Evolutionary conservation across 1,284 basidiomycete species (phyloP).

Genomic region (Ustilago tritici): DNA sequence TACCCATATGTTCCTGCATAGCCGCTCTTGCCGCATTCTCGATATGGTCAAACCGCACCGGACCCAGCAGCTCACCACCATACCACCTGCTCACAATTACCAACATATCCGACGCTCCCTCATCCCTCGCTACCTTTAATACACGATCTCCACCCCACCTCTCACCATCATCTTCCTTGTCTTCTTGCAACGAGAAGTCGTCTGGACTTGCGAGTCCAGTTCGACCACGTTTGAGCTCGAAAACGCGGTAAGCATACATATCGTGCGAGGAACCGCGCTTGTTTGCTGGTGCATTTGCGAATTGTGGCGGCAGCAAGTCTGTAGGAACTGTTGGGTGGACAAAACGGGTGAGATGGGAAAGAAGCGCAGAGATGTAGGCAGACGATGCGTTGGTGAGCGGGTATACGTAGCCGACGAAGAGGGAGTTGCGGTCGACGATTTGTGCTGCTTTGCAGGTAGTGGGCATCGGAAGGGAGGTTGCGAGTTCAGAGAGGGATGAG

Average conservation of each 20-base stretch:
- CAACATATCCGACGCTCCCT: conserved; percentile 63
- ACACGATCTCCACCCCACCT: conserved; percentile 62
- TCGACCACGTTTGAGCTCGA: conserved; percentile 62
- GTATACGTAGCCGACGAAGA: conserved; percentile 67
- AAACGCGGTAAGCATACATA: conserved; percentile 64
- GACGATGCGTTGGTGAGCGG: conserved; percentile 48
- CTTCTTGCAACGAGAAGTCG: conserved; percentile 65
- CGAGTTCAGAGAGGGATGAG: conserved; percentile 40
- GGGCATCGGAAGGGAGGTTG: conserved; percentile 52
- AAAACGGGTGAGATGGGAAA: conserved; percentile 59
- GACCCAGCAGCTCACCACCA: conserved; percentile 79
- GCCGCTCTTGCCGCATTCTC: conserved; percentile 80
- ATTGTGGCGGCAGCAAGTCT: conserved; percentile 54
- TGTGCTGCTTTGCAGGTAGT: conserved; percentile 52
- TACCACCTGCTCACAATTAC: conserved; percentile 74
- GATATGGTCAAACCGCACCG: conserved; percentile 81
- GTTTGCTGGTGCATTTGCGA: conserved; percentile 50
- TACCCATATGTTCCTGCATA: conserved; percentile 76
- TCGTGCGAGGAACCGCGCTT: conserved; percentile 62
- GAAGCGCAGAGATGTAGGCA: conserved; percentile 43
- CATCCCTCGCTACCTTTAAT: conserved; percentile 51
- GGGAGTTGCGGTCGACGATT: conserved; percentile 63
- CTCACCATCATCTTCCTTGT: conserved; percentile 67
- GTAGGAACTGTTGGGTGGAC: conserved; percentile 63
- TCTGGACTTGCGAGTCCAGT: conserved; percentile 58